Evolutionary conservation across 768 basidiomycete species (phyloP), one percentile per base, ranked within the genome.

Genomic region (Dentipellis fragilis): DNA sequence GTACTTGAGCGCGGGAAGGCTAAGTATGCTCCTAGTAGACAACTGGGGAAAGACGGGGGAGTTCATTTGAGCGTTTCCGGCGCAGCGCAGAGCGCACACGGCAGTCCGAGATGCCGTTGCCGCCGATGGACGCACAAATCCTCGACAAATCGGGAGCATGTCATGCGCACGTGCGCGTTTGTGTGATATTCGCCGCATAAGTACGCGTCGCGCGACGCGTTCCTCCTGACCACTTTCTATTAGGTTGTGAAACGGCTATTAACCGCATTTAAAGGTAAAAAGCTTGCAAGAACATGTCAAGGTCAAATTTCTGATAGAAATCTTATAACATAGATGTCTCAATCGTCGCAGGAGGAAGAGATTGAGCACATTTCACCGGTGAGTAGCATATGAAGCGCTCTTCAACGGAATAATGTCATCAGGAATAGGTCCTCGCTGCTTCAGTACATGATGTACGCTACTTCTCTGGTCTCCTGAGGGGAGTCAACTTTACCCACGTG

Each of bases 371-470:
- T 19, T 22, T n/a, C 51, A 14, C 29, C 51, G n/a, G 51, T 51
- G 12, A 38, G 51, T 34, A 17, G 51, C 22, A 29, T 4, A 4
- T 10, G 29, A 49, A 4, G 12, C 48, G 4, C 19, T 49, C 23
- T 49, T 4, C 12, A 12, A 1, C 29, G 3, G 10, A n/a, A 16
- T 9, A 51, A 29, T 51, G 8, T 51, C 10, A 23, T 37, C 29
- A 47, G 21, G 14, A 19, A 42, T 54, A 79, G 75, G 78, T 89
- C n/a, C 71, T 91, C 45, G 78, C 75, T 53, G 83, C 85, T 5
- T 86, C 85, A 42, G 77, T 87, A 0, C 80, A 85, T 61, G 93
- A 95, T 70, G 83, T 96, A 49, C 80, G 90, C 52, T 86, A 88
- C 63, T 83, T 96, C 54, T 75, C 85, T 9, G 74, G 83, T 16